These are phyloP conservation scores for Capronia coronata DNA, from an alignment of 2,329 filamentous ascomycete species.

Conservation along the genomic window DNA sequence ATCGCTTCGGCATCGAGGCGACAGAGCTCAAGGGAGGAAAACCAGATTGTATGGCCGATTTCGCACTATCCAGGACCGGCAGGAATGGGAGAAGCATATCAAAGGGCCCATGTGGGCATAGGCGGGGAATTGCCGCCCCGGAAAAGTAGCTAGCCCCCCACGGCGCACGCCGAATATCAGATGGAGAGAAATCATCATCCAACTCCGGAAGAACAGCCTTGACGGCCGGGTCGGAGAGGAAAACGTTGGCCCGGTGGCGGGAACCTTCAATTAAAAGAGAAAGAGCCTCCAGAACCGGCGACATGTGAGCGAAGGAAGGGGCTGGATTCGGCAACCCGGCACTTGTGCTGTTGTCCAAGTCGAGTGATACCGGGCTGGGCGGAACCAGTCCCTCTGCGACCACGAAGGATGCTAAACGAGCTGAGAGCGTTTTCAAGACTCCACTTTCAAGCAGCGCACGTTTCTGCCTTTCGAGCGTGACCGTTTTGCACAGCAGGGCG, in stretches of 20 bases:
- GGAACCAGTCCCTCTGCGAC: slow-evolving; percentile 61
- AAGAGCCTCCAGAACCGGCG: slow-evolving; percentile 69
- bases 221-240: slow-evolving; percentile 62
- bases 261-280: slow-evolving; percentile 72
- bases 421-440: slow-evolving; percentile 70
- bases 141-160: slow-evolving; percentile 51
- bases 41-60: slow-evolving; percentile 37
- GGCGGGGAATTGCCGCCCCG: slow-evolving; percentile 44
- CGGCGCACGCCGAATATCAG: slow-evolving; percentile 45
- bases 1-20: slow-evolving; percentile 33
- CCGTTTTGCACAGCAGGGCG: slow-evolving; percentile 55
- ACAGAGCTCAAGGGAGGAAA: slow-evolving; percentile 51
- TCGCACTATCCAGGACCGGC: slow-evolving; percentile 33
- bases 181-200: slow-evolving; percentile 47
- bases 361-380: slow-evolving; percentile 54
- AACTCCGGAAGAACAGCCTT: slow-evolving; percentile 60
- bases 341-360: slow-evolving; percentile 50
- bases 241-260: slow-evolving; percentile 66
- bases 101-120: slow-evolving; percentile 50
- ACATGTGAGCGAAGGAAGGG: slow-evolving; percentile 53
- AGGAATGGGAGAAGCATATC: slow-evolving; percentile 58
- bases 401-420: slow-evolving; percentile 64
- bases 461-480: slow-evolving; percentile 63
- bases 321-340: slow-evolving; percentile 58
- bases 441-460: slow-evolving; percentile 64